These are phyloP conservation scores for Aspergillus cejpii DNA, from an alignment of 2,329 filamentous ascomycete genomes.

Conservation along the genomic window DNA sequence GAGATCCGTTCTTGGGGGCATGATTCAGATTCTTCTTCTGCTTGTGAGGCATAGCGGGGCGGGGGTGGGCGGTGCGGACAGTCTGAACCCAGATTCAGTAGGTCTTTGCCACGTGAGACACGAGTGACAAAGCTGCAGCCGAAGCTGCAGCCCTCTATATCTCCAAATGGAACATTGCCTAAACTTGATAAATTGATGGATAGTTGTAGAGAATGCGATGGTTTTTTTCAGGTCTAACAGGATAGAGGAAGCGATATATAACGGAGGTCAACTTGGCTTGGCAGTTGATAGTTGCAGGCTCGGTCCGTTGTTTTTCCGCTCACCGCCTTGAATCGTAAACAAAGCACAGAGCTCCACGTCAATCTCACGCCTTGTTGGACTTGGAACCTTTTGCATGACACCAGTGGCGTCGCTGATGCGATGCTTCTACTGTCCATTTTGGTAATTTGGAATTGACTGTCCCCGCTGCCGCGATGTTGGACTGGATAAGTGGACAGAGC, in stretches of 20 bases:
- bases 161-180: constrained; percentile 25
- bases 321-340: constrained; percentile 28
- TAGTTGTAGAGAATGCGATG: background rate
- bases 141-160: constrained; percentile 40
- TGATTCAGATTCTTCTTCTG: constrained; percentile 38
- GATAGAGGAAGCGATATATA: constrained; percentile 18
- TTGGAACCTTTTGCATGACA: constrained; percentile 7
- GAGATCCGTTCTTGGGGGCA: constrained; percentile 28
- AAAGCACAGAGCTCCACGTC: constrained; percentile 29
- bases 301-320: constrained; percentile 20
- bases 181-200: constrained; percentile 1
- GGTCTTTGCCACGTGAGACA: constrained; percentile 23
- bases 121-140: constrained; percentile 37
- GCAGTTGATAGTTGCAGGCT: background rate
- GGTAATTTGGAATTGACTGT: constrained; percentile 10
- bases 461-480: constrained; percentile 27
- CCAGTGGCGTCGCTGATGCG: constrained; percentile 15
- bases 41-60: constrained; percentile 42
- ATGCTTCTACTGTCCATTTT: constrained; percentile 13
- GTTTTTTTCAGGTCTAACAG: no score
- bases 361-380: constrained; percentile 9
- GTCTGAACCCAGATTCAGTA: constrained; percentile 23
- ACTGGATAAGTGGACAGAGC: constrained; percentile 31
- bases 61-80: constrained; percentile 29
- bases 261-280: constrained; percentile 1